Evolutionary conservation across 1,284 basidiomycete species (phyloP), one percentile per base, ranked within the genome.

Genomic region (Chalciporus piperatoides): DNA sequence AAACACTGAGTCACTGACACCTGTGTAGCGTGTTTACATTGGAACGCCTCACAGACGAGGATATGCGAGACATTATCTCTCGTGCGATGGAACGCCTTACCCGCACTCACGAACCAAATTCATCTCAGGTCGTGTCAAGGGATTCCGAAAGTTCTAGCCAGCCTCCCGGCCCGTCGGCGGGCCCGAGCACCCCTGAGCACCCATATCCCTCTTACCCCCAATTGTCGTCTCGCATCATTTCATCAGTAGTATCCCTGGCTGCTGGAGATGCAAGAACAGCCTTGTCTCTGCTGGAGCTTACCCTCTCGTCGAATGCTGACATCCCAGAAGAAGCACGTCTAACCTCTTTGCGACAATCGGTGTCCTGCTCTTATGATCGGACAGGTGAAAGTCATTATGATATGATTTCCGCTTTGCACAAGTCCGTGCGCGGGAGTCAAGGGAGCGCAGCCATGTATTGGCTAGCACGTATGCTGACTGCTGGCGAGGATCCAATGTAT

Each of bases 401-500:
- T 64, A 85, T 92, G 76, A 95, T 96, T 57, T 87, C 82, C 25
- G 92, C 92, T 6, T 69, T 92, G 57, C 93, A 96, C 70, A 96
- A 96, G 67, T 82, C 82, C 53, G 80, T 96, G 27, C 78, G 93
- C 37, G 92, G 91, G 6, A 82, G 82, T 46, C 81, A 93, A 57
- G 81, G 84, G 2, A 79, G 81, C 58, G 92, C 90, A 0, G 90
- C 90, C 6, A 73, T 96, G 71, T 96, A 95, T 68, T 96, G 92
- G 91, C 75, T 93, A 6, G 90, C 89, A 9, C 77, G 84, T 39
- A 91, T 92, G 88, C 72, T 91, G 30, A 78, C 75, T 41, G 86
- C 82, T n/a, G 92, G 91, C 10, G 92, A 96, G 65, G 93, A 96
- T 68, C 88, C 93, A 2, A 64, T 93, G 32, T 96, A 87, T 62